Base-by-base conservation (phyloP, 768 basidiomycete genomes). In the Suillus weaverae region DNA sequence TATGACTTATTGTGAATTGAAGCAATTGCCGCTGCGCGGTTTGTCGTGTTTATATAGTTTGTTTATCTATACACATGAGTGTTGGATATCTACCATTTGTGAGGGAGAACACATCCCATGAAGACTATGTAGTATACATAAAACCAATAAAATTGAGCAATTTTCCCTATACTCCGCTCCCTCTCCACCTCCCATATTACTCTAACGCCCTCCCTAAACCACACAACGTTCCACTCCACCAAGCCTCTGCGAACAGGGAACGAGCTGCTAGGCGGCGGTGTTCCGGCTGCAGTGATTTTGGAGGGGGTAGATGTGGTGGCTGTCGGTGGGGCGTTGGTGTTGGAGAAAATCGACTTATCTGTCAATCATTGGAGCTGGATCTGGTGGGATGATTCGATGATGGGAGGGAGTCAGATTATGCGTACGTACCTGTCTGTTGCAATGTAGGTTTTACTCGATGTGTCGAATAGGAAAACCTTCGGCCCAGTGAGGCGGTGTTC, bases 401-500 rank as follows among this genome's bases (percentile, higher is more conserved):
- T 3, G 36, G 36, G 36, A 11, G 1, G 36, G 36, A 36, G 11
- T 10, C 36, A 36, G 36, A 36, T 36, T 11, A 13, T 3, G 36
- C 36, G 36, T 36, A 10, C 36, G 11, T 36, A 36, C 36, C 36
- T 36, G 11, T 36, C 36, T 36, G 10, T 11, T 36, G 36, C 36
- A 11, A 36, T 11, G 36, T 36, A 11, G 36, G 11, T 36, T 36
- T 36, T 36, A 36, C 3, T 11, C 10, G 36, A 36, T 36, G 10
- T 36, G 36, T 36, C 11, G 89, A 97, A 97, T 14, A 99, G 78
- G 73, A 96, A 99, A 0, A 94, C 93, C 74, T 99, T 99, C 44
- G n/a, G n/a, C n/a, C n/a, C n/a, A 92, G 89, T 39, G 95, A 91
- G 70, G 92, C 92, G 1, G 92, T 95, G 67, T 94, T 94, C 94